These are phyloP conservation scores for Lactifluus volemus DNA, from an alignment of 768 basidiomycete genomes.

Conservation along the genomic window DNA sequence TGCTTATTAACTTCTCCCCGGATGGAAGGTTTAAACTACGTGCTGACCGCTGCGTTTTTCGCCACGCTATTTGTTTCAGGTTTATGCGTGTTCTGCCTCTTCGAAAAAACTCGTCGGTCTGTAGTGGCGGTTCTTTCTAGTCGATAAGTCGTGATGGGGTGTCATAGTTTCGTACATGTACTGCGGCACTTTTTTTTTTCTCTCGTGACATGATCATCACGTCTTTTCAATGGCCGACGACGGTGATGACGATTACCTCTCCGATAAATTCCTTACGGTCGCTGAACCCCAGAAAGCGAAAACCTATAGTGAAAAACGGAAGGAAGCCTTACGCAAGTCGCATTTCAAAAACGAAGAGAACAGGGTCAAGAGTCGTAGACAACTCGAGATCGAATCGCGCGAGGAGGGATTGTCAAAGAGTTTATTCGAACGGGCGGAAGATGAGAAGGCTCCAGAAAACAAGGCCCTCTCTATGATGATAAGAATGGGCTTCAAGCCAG, in stretches of 20 bases:
- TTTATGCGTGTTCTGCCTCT: slow-evolving; percentile 12
- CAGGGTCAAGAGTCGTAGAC: slow-evolving; percentile 50
- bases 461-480: slow-evolving; percentile 87
- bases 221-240: slow-evolving; percentile 43
- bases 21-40: slow-evolving; percentile 16
- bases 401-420: slow-evolving; percentile 73
- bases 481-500: slow-evolving; percentile 90
- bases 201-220: slow-evolving; percentile 11
- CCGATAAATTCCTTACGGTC: slow-evolving; percentile 72
- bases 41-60: slow-evolving; percentile 16
- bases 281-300: slow-evolving; percentile 34
- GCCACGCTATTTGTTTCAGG: slow-evolving; percentile 16
- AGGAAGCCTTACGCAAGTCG: slow-evolving; percentile 49
- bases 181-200: slow-evolving; percentile 8
- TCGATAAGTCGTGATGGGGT: slow-evolving; percentile 7
- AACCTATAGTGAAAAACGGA: slow-evolving; percentile 65
- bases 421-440: slow-evolving; percentile 69
- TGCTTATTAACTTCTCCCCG: slow-evolving; percentile 9
- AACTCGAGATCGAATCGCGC: slow-evolving; percentile 65
- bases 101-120: slow-evolving; percentile 15
- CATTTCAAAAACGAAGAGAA: slow-evolving; percentile 62
- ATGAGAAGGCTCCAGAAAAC: slow-evolving; percentile 50
- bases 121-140: slow-evolving; percentile 7
- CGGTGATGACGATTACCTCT: slow-evolving; percentile 83
- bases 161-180: slow-evolving; percentile 13